phyloP scores from a whole-genome alignment of 2,329 filamentous ascomycete genomes.

The Cladosporium sphaerospermum region DNA sequence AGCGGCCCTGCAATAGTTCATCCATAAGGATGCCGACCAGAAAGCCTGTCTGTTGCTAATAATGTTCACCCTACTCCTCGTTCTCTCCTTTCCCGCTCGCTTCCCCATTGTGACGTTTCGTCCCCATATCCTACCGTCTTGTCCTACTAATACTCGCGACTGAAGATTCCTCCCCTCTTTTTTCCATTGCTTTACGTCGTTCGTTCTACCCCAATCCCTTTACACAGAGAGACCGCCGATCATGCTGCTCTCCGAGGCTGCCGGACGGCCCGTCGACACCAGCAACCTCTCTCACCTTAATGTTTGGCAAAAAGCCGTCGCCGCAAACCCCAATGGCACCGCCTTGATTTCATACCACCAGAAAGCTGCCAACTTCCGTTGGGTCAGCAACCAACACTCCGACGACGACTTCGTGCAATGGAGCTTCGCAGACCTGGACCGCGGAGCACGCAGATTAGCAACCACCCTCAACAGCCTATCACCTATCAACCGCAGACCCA shows the following conservation, averaged over 20 bases:
- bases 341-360: slow-evolving; percentile 28
- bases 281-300: slow-evolving; percentile 25
- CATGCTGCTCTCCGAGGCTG: slow-evolving; percentile 21
- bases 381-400: slow-evolving; percentile 25
- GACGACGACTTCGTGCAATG: slow-evolving; percentile 26
- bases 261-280: slow-evolving; percentile 22
- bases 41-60: slow-evolving; percentile 8
- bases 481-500: slow-evolving; percentile 27
- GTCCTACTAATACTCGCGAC: slow-evolving; percentile 6
- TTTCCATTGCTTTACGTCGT: not conserved
- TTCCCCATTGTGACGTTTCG: slow-evolving; percentile 11
- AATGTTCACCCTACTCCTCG: not conserved
- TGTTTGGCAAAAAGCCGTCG: slow-evolving; percentile 28
- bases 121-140: slow-evolving; percentile 5
- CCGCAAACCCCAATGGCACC: slow-evolving; percentile 23
- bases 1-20: slow-evolving; percentile 9
- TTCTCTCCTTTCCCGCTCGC: not conserved
- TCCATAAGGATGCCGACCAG: slow-evolving; percentile 8
- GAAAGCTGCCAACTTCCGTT: slow-evolving; percentile 23
- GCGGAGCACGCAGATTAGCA: slow-evolving; percentile 26
- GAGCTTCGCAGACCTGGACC: slow-evolving; percentile 28
- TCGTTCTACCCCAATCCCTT: not conserved
- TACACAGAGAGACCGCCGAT: not conserved
- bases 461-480: slow-evolving; percentile 25
- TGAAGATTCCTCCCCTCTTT: not conserved